Conservation (phyloP, 768 basidiomycete genomes). For the Floccularia luteovirens region DNA sequence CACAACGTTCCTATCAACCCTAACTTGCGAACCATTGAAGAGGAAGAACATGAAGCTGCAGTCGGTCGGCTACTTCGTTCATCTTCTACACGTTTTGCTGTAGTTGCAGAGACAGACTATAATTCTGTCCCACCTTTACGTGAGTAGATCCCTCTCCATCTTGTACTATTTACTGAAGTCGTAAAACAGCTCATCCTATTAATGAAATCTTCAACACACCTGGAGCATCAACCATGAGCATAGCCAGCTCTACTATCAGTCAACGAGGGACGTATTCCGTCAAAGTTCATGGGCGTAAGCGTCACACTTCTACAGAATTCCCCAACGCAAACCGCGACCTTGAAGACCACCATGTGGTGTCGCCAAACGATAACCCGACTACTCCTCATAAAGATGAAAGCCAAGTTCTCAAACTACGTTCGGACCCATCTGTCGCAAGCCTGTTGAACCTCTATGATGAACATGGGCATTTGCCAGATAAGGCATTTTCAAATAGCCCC, state of each 20-base stretch:
- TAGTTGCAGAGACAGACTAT: slow-evolving; percentile 50
- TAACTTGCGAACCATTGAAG: slow-evolving; percentile 18
- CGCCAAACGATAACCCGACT: slow-evolving; percentile 17
- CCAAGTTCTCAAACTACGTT: slow-evolving; percentile 52
- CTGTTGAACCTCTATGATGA: slow-evolving; percentile 70
- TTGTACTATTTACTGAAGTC: slow-evolving; percentile 6
- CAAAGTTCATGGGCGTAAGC: slow-evolving; percentile 57
- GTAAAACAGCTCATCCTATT: slow-evolving; percentile 53
- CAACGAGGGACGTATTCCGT: slow-evolving; percentile 63
- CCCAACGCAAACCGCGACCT: slow-evolving; percentile 47
- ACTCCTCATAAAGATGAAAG: slow-evolving; percentile 34
- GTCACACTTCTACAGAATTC: slow-evolving; percentile 56
- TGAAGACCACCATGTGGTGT: slow-evolving; percentile 18
- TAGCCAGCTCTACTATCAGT: slow-evolving; percentile 42
- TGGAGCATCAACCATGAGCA: slow-evolving; percentile 40
- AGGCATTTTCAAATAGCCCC: slow-evolving; percentile 59
- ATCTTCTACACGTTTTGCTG: slow-evolving; percentile 59
- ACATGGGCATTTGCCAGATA: slow-evolving; percentile 51
- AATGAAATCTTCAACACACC: slow-evolving; percentile 46
- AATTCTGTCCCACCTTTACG: slow-evolving; percentile 60
- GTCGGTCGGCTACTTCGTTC: slow-evolving; percentile 57
- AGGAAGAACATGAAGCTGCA: slow-evolving; percentile 45
- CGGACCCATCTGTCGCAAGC: slow-evolving; percentile 75
- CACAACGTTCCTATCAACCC: slow-evolving; percentile 19
- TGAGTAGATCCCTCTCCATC: slow-evolving; percentile 27